These are phyloP conservation scores for Exophiala lecanii-corni DNA, from an alignment of 2,329 filamentous ascomycete genomes.

Conservation along the genomic window DNA sequence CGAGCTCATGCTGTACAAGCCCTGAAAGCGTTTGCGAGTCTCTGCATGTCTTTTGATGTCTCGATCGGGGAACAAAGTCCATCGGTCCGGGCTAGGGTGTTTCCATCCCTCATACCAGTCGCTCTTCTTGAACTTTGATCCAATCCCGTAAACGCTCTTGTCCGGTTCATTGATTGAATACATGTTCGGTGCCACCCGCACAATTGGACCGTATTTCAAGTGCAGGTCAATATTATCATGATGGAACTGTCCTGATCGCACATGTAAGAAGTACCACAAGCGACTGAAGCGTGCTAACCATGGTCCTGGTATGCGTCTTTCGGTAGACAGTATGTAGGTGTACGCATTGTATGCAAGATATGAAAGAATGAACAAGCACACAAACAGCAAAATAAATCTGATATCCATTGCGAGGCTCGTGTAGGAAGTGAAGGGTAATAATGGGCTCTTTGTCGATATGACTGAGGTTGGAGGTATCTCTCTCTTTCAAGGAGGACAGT, in stretches of 20 bases:
- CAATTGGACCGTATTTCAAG: conserved; percentile 38
- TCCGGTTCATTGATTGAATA: conserved; percentile 69
- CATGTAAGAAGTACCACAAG: conserved; percentile 28
- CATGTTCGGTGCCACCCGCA: conserved; percentile 67
- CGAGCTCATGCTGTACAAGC: conserved; percentile 48
- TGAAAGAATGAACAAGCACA: background rate
- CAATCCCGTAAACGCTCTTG: conserved; percentile 72
- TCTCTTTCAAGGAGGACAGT: no score
- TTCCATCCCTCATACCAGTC: conserved; percentile 51
- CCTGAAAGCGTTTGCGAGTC: conserved; percentile 66
- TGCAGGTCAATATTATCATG: conserved; percentile 26
- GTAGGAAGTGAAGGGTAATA: no score
- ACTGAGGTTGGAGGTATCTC: no score
- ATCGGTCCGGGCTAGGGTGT: conserved; percentile 50
- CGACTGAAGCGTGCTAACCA: conserved; percentile 31
- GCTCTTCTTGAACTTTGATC: conserved; percentile 72
- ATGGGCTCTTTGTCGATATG: no score
- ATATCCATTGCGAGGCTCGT: no score
- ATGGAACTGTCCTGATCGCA: conserved; percentile 36
- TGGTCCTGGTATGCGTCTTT: conserved; percentile 25
- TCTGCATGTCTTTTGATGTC: conserved; percentile 70
- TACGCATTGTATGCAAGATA: background rate
- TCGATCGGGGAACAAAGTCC: conserved; percentile 59
- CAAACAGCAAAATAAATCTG: background rate
- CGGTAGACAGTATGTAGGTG: background rate